Base-by-base conservation (phyloP, 1,139 yeast species). In the Taphrina sp. region DNA sequence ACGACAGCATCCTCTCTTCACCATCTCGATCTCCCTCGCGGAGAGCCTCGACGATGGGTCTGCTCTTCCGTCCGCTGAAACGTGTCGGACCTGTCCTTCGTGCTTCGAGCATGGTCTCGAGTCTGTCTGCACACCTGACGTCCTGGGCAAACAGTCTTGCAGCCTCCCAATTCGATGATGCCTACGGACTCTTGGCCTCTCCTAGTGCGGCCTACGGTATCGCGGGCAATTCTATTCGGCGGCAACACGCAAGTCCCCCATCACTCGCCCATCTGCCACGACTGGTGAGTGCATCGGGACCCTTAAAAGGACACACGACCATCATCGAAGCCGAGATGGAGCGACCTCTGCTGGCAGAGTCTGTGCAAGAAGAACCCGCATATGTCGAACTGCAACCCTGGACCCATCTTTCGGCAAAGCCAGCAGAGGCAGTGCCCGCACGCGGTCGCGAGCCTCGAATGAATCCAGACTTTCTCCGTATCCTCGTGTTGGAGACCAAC, bases 401-500 rank as follows among this genome's bases (percentile, higher is more conserved):
- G 54, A 24, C n/a, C 7, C 22, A 16, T 7, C 8, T 17, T 7
- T 26, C 53, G 3, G 19, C 53, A 4, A 16, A 36, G 16, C 17
- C n/a, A 24, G 37, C 24, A 8, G 23, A 37, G n/a, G 29, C 37
- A 4, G 8, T 20, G 10, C 38, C 37, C 29, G 12, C 38, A n/a
- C 52, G 52, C 16, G 24, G 23, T 28, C 66, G 71, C 5, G 70
- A 69, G 52, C 65, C 65, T 16, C 66, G 72, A 14, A 61, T 68
- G 64, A 70, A 70, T 60, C 65, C 72, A 14, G 68, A 68, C 38
- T 70, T 70, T 61, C 64, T 70, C 45, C 66, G 72, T 5, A 61
- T 70, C 14, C 65, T 68, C 41, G 73, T 74, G 3, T 62, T 70
- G 45, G 73, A 70, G 57, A 61, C 65, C 33, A 59, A 64, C 36